Percentiles rank a stretch among this genome's conserved stretches.
Evolutionary conservation across 2,329 filamentous ascomycete genomes (phyloP).

Genomic region (Nemania sp.): DNA sequence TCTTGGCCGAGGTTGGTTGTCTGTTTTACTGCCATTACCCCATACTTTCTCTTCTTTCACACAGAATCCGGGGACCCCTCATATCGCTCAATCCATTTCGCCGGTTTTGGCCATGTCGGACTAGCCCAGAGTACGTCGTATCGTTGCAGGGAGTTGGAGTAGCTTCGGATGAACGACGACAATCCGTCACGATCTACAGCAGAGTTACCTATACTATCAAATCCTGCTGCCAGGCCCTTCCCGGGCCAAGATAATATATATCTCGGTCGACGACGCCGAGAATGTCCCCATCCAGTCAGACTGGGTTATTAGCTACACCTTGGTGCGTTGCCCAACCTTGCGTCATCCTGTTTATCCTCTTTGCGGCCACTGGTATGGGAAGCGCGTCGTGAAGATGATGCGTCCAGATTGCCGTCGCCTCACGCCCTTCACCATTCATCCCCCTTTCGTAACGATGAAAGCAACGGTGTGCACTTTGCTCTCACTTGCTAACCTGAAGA

Average conservation of each 20-base stretch:
- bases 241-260: neutral
- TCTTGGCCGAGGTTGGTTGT: neutral
- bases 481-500: slow-evolving; percentile 25
- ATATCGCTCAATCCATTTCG: slow-evolving; percentile 26
- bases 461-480: neutral
- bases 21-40: neutral
- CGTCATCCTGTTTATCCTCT: neutral
- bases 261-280: slow-evolving; percentile 31
- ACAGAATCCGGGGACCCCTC: slow-evolving; percentile 13
- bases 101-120: slow-evolving; percentile 40
- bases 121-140: slow-evolving; percentile 28
- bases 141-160: slow-evolving; percentile 27
- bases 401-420: neutral
- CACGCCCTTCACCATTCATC: neutral
- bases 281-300: slow-evolving; percentile 42
- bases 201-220: neutral
- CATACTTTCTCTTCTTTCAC: neutral
- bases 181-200: neutral
- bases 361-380: neutral
- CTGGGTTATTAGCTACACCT: slow-evolving; percentile 41
- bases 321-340: slow-evolving; percentile 34
- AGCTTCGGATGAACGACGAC: slow-evolving; percentile 18
- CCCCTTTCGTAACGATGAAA: neutral
- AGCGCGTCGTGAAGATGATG: neutral
- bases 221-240: slow-evolving; percentile 9